phyloP scores from a whole-genome alignment of 768 basidiomycete species.

The Wakefieldia striispora region DNA sequence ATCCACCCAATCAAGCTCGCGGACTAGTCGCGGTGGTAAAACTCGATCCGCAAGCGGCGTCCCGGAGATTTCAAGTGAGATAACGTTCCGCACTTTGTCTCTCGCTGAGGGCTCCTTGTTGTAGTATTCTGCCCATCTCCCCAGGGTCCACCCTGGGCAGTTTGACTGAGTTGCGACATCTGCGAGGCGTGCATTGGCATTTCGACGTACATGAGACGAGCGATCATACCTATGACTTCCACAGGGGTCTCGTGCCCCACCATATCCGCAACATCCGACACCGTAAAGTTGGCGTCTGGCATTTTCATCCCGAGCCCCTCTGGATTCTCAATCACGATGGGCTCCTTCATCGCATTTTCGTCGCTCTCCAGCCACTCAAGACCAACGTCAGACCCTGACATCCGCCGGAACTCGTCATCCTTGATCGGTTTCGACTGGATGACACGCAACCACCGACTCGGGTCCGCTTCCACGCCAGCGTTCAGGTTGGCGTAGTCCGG shows the following conservation, averaged over 20 bases:
- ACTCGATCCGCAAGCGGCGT: constrained; percentile 78
- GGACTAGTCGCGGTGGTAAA: constrained; percentile 76
- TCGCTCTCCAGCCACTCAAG: constrained; percentile 75
- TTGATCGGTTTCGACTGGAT: constrained; percentile 67
- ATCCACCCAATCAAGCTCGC: constrained; percentile 96
- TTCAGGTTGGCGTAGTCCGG: constrained; percentile 81
- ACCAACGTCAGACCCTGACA: constrained; percentile 65
- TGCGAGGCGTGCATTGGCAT: constrained; percentile 24
- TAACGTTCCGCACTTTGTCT: constrained; percentile 93
- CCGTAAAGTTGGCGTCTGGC: constrained; percentile 68
- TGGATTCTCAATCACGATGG: constrained; percentile 73
- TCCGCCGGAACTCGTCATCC: constrained; percentile 60
- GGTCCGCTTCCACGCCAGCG: constrained; percentile 60
- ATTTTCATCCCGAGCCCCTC: constrained; percentile 90
- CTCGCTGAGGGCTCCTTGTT: constrained; percentile 60
- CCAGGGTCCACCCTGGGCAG: constrained; percentile 83
- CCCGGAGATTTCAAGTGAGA: constrained; percentile 90
- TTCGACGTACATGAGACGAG: background rate
- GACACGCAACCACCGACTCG: constrained; percentile 61
- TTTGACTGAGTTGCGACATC: constrained; percentile 90
- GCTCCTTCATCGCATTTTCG: constrained; percentile 73
- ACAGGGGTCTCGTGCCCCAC: constrained; percentile 78
- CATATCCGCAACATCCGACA: constrained; percentile 75
- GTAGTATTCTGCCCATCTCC: constrained; percentile 89
- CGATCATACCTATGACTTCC: constrained; percentile 82